Conservation (phyloP, 495 filamentous ascomycete species). For the Penicillium canariense region DNA sequence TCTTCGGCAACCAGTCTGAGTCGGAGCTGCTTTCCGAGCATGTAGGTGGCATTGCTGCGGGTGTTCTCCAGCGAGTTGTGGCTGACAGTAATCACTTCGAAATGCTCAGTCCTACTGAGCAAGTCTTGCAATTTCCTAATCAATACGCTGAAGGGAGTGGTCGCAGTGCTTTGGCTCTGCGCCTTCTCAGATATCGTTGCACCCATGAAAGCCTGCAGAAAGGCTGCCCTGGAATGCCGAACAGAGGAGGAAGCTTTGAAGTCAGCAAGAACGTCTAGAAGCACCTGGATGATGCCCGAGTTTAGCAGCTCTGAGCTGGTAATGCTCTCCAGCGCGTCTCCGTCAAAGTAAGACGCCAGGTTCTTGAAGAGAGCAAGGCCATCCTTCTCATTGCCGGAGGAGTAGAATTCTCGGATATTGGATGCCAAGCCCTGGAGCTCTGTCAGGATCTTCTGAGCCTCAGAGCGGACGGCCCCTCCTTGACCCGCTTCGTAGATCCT, state of each 20-base stretch:
- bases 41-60: conserved; percentile 86
- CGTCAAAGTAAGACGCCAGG: conserved; percentile 84
- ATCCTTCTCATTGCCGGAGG: conserved; percentile 47
- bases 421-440: conserved; percentile 68
- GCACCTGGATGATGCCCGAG: conserved; percentile 79
- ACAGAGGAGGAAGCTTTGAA: conserved; percentile 41
- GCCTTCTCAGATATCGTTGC: conserved; percentile 58
- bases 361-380: conserved; percentile 66
- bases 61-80: conserved; percentile 91
- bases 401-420: conserved; percentile 68
- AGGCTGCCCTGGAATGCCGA: conserved; percentile 70
- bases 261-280: conserved; percentile 80
- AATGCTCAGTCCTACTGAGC: conserved; percentile 93
- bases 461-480: conserved; percentile 67
- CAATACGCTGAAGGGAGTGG: conserved; percentile 86
- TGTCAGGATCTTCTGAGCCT: conserved; percentile 70
- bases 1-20: conserved; percentile 89
- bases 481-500: conserved; percentile 77
- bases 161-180: conserved; percentile 60
- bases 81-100: conserved; percentile 93
- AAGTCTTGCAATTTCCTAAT: conserved; percentile 95
- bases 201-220: conserved; percentile 95
- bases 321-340: conserved; percentile 83
- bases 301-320: conserved; percentile 95
- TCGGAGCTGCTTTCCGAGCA: conserved; percentile 94